Base-by-base conservation (phyloP, 371 early-diverging fungal species). In the Chytridium lagenaria region DNA sequence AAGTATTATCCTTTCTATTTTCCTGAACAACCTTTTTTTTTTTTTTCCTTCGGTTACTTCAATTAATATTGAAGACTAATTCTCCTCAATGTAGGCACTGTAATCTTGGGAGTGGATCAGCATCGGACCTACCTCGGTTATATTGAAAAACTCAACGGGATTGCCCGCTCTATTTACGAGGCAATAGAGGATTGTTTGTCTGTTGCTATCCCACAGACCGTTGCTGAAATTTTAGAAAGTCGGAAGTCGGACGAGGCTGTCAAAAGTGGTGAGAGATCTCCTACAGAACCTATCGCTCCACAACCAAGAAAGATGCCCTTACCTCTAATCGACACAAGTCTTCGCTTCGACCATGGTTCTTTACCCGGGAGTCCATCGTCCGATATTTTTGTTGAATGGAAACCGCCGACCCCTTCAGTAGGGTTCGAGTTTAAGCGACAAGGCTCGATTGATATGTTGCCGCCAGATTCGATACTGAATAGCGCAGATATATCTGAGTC, bases 141-240 rank as follows among this genome's bases (percentile, higher is more conserved):
- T 70, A 44, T 82, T 67, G 65, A 74, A 55, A 75, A 71, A 28
- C 73, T 84, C n/a, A 23, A 71, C 19, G 34, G 52, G 2, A 59
- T 70, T 7, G 67, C 70, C 22, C 59, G 59, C 1, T 52, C n/a
- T 10, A 72, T 82, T 30, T 28, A 65, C n/a, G 66, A 78, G 30
- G 72, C 73, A 23, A 71, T 81, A 34, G 80, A 80, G 0, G 77
- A 72, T 2, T 39, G 77, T 10, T 30, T 84, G 19, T 67, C 40
- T 2, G 52, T 84, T 7, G 70, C 74, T 19, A 73, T 77, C 7
- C 80, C 66, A 16, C 44, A 66, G 40, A 40, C 66, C 15, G 66
- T 30, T 28, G 66, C 66, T 2, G 66, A 66, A 15, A 26, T 66
- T 15, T 36, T 63, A 22, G 70, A 69, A 23, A 22, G 2, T 52